Evolutionary conservation across 345 rosid genomes (phyloP), one percentile per base, ranked within the genome.

Genomic region (Euclidium syriacum): DNA sequence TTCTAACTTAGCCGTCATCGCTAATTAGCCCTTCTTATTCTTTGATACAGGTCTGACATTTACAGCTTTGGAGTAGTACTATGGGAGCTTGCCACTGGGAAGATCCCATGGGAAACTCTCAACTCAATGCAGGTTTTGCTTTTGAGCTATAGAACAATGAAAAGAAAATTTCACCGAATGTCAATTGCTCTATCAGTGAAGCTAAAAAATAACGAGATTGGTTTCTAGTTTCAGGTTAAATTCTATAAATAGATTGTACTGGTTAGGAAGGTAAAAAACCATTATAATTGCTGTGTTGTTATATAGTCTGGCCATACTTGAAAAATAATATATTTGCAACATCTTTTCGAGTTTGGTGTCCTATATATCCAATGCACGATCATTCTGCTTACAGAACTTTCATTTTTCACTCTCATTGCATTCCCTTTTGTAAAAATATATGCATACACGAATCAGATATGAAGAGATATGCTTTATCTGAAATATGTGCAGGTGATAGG

Each of bases 1-100:
- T 46, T 19, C n/a, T 11, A 3, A n/a, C n/a, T 49, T 59, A 54
- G 53, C 42, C 22, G 53, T 41, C 38, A 17, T 24, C 17, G 35
- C 24, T 47, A 18, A 18, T 18, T 18, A 39, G 33, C 20, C n/a
- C 34, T 47, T 72, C 41, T 58, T 58, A 46, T 52, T 76, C 32
- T 33, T 32, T 40, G 43, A 16, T 52, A 38, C 66, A 88, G 95
- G 82, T 88, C 95, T 27, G 95, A 88, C 18, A 59, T 85, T 20
- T 88, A 85, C 76, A 88, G 95, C 75, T 88, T 63, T 52, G 95
- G 95, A 23, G 86, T 88, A 52, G 71, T 88, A 56, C 60, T 88
- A 52, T 88, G 95, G 95, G 95, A 88, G 76, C 79, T 88, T 27
- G 81, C 87, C 9, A 83, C 95, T 15, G 91, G n/a, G n/a, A n/a